Evolutionary conservation across 2,329 filamentous ascomycete genomes (phyloP).

Genomic region (Diplodia sapinea): DNA sequence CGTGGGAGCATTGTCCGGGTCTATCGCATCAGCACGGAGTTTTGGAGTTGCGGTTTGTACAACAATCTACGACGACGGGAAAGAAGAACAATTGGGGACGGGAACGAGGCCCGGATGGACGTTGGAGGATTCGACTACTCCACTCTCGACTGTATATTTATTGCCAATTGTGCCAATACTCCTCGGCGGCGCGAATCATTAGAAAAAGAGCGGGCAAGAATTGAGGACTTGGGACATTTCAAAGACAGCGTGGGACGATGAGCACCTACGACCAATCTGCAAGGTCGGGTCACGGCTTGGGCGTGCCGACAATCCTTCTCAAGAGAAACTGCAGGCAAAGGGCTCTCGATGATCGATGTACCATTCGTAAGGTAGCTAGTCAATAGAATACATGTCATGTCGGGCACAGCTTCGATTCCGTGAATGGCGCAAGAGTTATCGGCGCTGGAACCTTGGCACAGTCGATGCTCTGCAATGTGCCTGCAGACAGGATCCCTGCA

Average conservation of each 20-base stretch:
- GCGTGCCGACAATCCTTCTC: background rate
- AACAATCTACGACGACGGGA: background rate
- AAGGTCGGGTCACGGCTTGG: background rate
- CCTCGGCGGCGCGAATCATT: background rate
- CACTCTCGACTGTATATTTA: constrained; percentile 30
- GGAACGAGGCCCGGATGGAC: background rate
- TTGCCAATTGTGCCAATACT: background rate
- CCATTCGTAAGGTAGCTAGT: no score
- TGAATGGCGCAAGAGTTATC: background rate
- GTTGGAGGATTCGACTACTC: constrained; percentile 14
- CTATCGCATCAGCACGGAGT: constrained; percentile 33
- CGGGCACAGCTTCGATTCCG: background rate
- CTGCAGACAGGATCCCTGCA: background rate
- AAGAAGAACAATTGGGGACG: background rate
- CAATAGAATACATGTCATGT: background rate
- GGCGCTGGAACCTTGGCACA: background rate
- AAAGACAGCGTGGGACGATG: background rate
- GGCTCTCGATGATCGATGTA: no score
- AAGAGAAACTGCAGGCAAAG: background rate
- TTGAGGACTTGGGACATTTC: background rate
- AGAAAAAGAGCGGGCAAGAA: constrained; percentile 16
- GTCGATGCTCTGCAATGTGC: background rate
- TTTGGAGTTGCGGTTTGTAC: constrained; percentile 25
- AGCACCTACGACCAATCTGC: background rate
- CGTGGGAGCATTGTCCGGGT: constrained; percentile 19